These are phyloP conservation scores for Cephalotrichum gorgonifer DNA, from an alignment of 2,329 filamentous ascomycete genomes.

Conservation along the genomic window DNA sequence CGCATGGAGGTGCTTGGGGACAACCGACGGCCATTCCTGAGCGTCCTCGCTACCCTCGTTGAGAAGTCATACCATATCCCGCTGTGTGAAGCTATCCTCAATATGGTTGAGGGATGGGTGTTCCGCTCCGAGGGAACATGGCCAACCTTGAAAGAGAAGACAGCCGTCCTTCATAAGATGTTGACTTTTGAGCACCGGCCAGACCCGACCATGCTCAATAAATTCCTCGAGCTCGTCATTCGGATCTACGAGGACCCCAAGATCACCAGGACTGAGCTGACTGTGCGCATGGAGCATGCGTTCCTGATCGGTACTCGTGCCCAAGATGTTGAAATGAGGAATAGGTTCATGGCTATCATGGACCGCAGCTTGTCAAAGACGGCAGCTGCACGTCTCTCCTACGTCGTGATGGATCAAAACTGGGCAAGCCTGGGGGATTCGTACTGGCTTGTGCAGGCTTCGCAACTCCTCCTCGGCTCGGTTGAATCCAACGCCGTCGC, in stretches of 20 bases:
- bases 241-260: slow-evolving; percentile 97
- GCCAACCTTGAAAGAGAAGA: slow-evolving; percentile 97
- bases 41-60: slow-evolving; percentile 85
- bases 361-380: slow-evolving; percentile 90
- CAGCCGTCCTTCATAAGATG: slow-evolving; percentile 98
- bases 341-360: slow-evolving; percentile 93
- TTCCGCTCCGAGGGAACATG: slow-evolving; percentile 92
- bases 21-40: slow-evolving; percentile 84
- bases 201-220: slow-evolving; percentile 77
- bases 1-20: slow-evolving; percentile 91
- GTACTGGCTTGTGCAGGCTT: slow-evolving; percentile 94
- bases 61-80: slow-evolving; percentile 84
- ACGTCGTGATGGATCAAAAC: slow-evolving; percentile 84
- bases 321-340: slow-evolving; percentile 91
- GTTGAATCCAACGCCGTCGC: slow-evolving; percentile 75
- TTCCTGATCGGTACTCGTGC: slow-evolving; percentile 93
- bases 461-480: slow-evolving; percentile 82
- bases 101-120: slow-evolving; percentile 92
- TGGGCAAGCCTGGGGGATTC: slow-evolving; percentile 94
- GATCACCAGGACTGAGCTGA: slow-evolving; percentile 88
- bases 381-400: slow-evolving; percentile 77
- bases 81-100: slow-evolving; percentile 84
- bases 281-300: slow-evolving; percentile 93
- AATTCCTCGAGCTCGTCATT: slow-evolving; percentile 92
- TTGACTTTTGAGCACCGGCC: slow-evolving; percentile 79